Conservation (phyloP, 768 basidiomycete genomes). For the Lentinula guzmanii region DNA sequence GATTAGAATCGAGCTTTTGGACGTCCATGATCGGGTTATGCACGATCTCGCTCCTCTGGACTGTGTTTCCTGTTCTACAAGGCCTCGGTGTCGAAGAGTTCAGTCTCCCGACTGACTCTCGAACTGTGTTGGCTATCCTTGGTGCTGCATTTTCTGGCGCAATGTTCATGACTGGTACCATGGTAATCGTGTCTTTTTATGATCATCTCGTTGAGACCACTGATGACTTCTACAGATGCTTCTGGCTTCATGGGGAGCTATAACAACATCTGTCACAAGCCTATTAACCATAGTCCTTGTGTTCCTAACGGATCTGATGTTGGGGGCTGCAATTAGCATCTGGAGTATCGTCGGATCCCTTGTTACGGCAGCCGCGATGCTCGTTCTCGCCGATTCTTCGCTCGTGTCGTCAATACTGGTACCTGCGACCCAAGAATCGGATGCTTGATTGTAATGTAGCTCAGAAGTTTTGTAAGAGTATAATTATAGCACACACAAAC, state of each 20-base stretch:
- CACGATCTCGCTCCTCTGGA: background rate
- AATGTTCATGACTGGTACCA: slow-evolving; percentile 1
- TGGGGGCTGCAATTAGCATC: slow-evolving; percentile 40
- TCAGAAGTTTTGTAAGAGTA: background rate
- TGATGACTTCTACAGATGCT: background rate
- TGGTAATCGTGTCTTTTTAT: background rate
- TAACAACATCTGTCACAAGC: slow-evolving; percentile 57
- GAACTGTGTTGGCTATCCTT: background rate
- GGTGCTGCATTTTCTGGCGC: background rate
- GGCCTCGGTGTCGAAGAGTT: background rate
- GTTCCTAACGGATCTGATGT: slow-evolving; percentile 47
- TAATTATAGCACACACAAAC: slow-evolving; percentile 9
- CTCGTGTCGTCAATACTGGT: background rate
- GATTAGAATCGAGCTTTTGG: slow-evolving; percentile 2
- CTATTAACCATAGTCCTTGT: slow-evolving; percentile 67
- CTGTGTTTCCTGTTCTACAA: background rate
- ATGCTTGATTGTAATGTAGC: slow-evolving; percentile 4
- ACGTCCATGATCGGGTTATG: background rate
- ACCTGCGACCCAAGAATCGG: background rate
- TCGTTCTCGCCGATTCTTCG: slow-evolving; percentile 20
- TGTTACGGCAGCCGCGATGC: slow-evolving; percentile 52
- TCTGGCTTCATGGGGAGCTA: slow-evolving; percentile 43
- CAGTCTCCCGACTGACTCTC: background rate
- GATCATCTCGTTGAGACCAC: background rate
- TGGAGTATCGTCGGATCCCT: slow-evolving; percentile 53